Conservation (phyloP, 768 basidiomycete genomes). For the Tulasnella calospora region DNA sequence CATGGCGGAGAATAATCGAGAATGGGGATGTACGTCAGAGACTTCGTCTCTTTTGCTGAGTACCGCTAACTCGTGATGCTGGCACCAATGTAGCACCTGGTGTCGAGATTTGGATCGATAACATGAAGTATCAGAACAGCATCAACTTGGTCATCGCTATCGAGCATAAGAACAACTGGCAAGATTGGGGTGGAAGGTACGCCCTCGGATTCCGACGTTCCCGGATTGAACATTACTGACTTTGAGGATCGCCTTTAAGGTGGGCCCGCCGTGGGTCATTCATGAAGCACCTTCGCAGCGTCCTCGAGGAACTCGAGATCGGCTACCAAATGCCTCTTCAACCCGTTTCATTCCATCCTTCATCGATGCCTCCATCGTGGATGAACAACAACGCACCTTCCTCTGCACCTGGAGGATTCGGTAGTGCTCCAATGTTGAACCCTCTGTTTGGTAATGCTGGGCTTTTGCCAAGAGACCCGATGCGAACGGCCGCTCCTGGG, state of each 20-base stretch:
- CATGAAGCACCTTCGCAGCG: constrained; percentile 66
- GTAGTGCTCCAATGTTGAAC: neutral
- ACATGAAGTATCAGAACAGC: constrained; percentile 72
- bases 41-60: no score
- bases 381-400: neutral
- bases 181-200: constrained; percentile 71
- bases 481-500: constrained; percentile 1
- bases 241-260: neutral
- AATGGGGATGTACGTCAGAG: constrained; percentile 53
- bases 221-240: neutral
- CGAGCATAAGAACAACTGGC: constrained; percentile 80
- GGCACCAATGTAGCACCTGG: constrained; percentile 18
- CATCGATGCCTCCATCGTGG: constrained; percentile 27
- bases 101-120: constrained; percentile 49
- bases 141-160: constrained; percentile 61
- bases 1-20: constrained; percentile 56
- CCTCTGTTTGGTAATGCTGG: constrained; percentile 22
- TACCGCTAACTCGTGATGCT: no score
- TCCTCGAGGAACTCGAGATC: constrained; percentile 70
- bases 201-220: neutral
- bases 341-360: constrained; percentile 44
- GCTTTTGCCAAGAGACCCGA: constrained; percentile 4
- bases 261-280: constrained; percentile 70
- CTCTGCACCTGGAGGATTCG: neutral
- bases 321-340: constrained; percentile 67